Base-by-base conservation (phyloP, 768 basidiomycete genomes). In the Lentinula aciculospora region DNA sequence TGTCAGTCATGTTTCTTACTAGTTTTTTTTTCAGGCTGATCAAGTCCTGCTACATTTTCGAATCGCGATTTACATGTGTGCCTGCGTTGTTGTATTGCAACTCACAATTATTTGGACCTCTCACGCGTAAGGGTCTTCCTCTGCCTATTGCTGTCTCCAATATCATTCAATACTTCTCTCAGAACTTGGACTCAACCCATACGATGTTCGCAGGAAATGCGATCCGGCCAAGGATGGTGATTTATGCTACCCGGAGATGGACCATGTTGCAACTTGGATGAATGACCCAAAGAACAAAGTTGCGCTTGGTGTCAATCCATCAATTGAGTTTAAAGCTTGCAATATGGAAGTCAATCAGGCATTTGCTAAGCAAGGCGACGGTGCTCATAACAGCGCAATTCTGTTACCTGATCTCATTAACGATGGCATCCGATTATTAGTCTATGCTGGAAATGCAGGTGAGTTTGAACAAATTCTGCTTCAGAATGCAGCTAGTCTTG, bases 371-470 rank as follows among this genome's bases (percentile, higher is more conserved):
- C 88, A 92, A 66, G 95, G 96, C 28, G 96, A 98, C 66, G 84
- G 85, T 8, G 84, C 89, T 79, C 91, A 87, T 67, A 88, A 97
- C 69, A 85, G 86, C 31, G 89, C 92, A 0, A 70, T 73, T 31
- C 77, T 97, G 9, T 76, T 98, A 9, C 88, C 91, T 2, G 85
- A 89, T 42, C 76, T 99, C 36, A 75, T 99, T 45, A 81, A 93
- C 50, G 82, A 85, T 37, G 95, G 94, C 4, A 77, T 99, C 36
- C 76, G 92, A 56, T 72, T 99, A 44, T 73, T 98, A 29, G 84
- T 98, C 42, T 98, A 97, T 66, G 93, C 94, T 59, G 94, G 90
- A 19, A 87, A 89, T 62, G 89, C 90, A 65, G 76, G 88, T 87
- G 62, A 45, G 13, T 60, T 82, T 76, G 32, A 34, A 1, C 1